Conservation (phyloP, 2,329 filamentous ascomycete species). For the Periconia sp. region DNA sequence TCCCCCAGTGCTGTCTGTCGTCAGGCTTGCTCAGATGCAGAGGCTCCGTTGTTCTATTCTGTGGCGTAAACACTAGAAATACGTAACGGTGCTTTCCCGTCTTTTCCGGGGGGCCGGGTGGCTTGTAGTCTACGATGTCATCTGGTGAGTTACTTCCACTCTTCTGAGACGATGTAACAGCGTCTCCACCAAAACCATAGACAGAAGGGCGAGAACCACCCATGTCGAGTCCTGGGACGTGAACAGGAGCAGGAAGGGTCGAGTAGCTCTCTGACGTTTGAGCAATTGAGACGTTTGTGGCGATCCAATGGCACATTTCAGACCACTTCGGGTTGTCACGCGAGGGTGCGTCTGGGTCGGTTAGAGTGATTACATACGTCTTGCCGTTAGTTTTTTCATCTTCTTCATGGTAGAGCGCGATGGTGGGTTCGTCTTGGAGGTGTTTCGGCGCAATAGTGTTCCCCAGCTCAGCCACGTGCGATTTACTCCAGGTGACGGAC, state of each 20-base stretch:
- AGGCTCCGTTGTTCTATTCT: constrained; percentile 46
- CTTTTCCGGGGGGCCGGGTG: constrained; percentile 57
- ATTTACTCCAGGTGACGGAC: constrained; percentile 50
- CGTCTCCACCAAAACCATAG: constrained; percentile 4
- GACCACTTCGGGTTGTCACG: constrained; percentile 57
- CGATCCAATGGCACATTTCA: constrained; percentile 62
- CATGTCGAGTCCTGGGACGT: no score
- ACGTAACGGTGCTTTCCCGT: constrained; percentile 62
- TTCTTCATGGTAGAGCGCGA: constrained; percentile 42
- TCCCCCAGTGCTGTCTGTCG: constrained; percentile 59
- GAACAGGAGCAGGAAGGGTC: constrained; percentile 29
- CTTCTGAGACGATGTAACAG: constrained; percentile 1
- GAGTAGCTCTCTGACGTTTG: constrained; percentile 14
- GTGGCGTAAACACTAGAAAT: constrained; percentile 53
- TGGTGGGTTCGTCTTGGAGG: constrained; percentile 45
- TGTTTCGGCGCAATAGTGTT: constrained; percentile 54
- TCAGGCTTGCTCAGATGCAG: constrained; percentile 50
- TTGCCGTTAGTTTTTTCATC: constrained; percentile 28
- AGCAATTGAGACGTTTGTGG: constrained; percentile 38
- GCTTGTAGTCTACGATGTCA: constrained; percentile 51
- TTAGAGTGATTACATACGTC: constrained; percentile 54
- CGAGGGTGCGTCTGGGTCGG: constrained; percentile 61
- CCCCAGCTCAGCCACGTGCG: constrained; percentile 47
- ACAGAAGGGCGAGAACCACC: no score
- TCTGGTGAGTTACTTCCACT: constrained; percentile 29